Evolutionary conservation across 352 stramenopile species (phyloP), one percentile per base, ranked within the genome.

Genomic region (Saprolegnia parasitica): DNA sequence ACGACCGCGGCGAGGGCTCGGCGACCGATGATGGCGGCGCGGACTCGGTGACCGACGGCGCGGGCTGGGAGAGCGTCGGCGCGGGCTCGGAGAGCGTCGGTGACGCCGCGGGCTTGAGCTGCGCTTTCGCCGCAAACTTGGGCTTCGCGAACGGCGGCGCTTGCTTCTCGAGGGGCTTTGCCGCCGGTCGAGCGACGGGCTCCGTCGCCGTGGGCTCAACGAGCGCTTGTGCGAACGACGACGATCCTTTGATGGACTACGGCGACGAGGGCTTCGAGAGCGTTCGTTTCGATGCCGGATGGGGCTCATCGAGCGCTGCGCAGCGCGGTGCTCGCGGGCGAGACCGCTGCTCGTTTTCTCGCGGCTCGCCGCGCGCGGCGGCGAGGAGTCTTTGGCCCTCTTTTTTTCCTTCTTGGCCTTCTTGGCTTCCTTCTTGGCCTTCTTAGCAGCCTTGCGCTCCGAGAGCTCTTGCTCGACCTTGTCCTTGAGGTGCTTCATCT

Each of bases 401-500:
- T 72, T 72, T n/a, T 77, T 88, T 32, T 77, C 76, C 56, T 72
- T 77, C 65, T 80, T 72, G 46, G 39, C 73, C 68, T 72, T 76
- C 65, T 80, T 83, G 9, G 54, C 57, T 16, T 73, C 76, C 50
- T 81, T 89, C 29, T 73, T 74, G 46, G 91, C 84, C 39, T 86
- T 89, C 74, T 95, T 91, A 0, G 74, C 78, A 4, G 78, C 76
- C 60, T 89, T 91, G 63, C 94, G 95, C 23, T 88, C 80, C 42
- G 91, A 84, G 60, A 88, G 73, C 16, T 94, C 76, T 52, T 86
- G 81, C 52, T 92, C 78, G 47, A 96, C 87, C 42, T 89, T 67
- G 10, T 82, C 84, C 64, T 93, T 88, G 66, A 96, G 97, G 66
- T 77, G 86, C 52, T 79, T 87, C 87, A 93, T 95, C 71, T 97